Base-by-base conservation (phyloP, 2,329 filamentous ascomycete species). In the Aspergillus jensenii region DNA sequence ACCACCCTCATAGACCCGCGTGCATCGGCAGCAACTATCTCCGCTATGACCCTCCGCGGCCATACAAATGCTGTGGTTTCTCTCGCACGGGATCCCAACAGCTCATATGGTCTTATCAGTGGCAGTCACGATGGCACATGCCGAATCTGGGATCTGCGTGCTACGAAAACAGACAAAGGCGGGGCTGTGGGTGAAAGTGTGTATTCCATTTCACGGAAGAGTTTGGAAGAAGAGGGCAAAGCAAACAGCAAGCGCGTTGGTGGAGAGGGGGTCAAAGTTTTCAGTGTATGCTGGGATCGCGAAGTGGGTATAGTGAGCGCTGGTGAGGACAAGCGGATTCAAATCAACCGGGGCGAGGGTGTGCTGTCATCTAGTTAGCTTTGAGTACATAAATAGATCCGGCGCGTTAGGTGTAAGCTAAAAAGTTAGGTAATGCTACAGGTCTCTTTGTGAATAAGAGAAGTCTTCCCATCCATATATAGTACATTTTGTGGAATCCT, bases 1-100 rank as follows among this genome's bases (percentile, higher is more conserved):
- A 90, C 99, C 71, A 93, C 91, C 0, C 83, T 99, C n/a, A 85
- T 98, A 65, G 95, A 99, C 74, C 93, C 93, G 3, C 87, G 95
- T 53, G 88, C 86, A 31, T 89, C 87, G 3, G 89, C 91, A 3
- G 84, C 87, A 1, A 84, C 87, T 1, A 90, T 93, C 23, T 86
- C 89, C 11, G 90, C 91, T 41, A 90, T 97, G 87, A 96, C 91
- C n/a, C 84, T 97, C 19, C 85, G 91, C 35, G 93, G 93, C 1
- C 93, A 98, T 78, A 86, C 86, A 59, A 96, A 96, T 78, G 82
- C 81, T 6, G 83, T 89, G 11, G 83, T 86, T 2, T 77, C 78
- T n/a, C 76, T 89, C 40, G 80, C 82, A 12, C 77, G 78, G 11
- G 83, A 86, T 65, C 85, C 85, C 0, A 83, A 85, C 41, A 93